Conservation (phyloP, 2,329 filamentous ascomycete genomes). For the Orbilia oligospora region DNA sequence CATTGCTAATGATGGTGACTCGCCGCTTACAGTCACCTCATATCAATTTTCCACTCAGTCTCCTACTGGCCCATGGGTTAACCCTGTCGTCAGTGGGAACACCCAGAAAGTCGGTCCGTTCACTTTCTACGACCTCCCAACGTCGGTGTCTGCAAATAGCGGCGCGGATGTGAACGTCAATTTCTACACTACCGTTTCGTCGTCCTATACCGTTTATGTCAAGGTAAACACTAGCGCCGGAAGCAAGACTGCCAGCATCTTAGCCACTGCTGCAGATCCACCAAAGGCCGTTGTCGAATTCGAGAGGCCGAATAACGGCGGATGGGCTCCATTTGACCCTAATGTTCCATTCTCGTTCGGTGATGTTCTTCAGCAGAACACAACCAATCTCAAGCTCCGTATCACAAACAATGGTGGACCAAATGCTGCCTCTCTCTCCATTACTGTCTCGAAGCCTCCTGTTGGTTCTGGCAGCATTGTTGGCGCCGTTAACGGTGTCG, state of each 20-base stretch:
- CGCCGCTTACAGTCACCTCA: conserved; percentile 68
- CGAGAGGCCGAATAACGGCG: conserved; percentile 70
- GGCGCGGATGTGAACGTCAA: conserved; percentile 68
- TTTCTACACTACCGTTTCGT: conserved; percentile 70
- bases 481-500: conserved; percentile 70
- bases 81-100: conserved; percentile 65
- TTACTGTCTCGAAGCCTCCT: conserved; percentile 75
- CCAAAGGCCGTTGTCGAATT: conserved; percentile 72
- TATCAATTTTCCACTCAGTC: conserved; percentile 69
- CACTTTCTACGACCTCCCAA: conserved; percentile 70
- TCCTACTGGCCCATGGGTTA: conserved; percentile 69
- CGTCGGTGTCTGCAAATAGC: conserved; percentile 67
- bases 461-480: conserved; percentile 70
- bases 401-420: conserved; percentile 71
- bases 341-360: conserved; percentile 72
- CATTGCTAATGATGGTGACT: conserved; percentile 71
- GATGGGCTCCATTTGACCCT: conserved; percentile 70
- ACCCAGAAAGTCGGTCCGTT: conserved; percentile 69
- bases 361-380: conserved; percentile 72
- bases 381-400: conserved; percentile 70
- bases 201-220: conserved; percentile 71
- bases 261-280: conserved; percentile 70
- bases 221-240: conserved; percentile 71
- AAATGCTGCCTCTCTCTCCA: conserved; percentile 67
- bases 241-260: conserved; percentile 69